Evolutionary conservation across 768 basidiomycete genomes (phyloP).

Genomic region (Mycena leptocephala): DNA sequence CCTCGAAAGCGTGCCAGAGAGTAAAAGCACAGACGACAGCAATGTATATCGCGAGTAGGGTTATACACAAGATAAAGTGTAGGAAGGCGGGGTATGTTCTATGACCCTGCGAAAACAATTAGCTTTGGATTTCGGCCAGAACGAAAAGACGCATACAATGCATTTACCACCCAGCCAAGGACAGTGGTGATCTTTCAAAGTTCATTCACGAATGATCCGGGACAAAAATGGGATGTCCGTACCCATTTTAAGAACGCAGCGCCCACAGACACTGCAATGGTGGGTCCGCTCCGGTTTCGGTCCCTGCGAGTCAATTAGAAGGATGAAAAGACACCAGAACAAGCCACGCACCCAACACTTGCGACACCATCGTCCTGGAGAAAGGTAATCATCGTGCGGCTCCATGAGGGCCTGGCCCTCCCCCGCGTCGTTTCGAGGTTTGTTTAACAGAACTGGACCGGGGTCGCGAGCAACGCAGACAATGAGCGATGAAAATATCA

Average conservation of each 20-base stretch:
- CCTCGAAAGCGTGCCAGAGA: slow-evolving; percentile 76
- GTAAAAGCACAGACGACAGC: slow-evolving; percentile 67
- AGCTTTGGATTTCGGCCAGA: background rate
- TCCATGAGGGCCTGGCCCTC: slow-evolving; percentile 75
- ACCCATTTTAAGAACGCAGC: slow-evolving; percentile 93
- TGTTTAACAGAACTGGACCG: slow-evolving; percentile 65
- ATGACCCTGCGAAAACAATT: slow-evolving; percentile 70
- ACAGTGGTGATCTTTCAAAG: slow-evolving; percentile 83
- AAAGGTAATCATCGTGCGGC: slow-evolving; percentile 63
- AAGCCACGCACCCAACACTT: slow-evolving; percentile 74
- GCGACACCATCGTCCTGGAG: slow-evolving; percentile 81
- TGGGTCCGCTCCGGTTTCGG: slow-evolving; percentile 88
- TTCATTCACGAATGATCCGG: slow-evolving; percentile 16
- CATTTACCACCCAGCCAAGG: slow-evolving; percentile 87
- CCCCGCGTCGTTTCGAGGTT: slow-evolving; percentile 48
- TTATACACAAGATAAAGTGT: slow-evolving; percentile 80
- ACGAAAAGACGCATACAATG: slow-evolving; percentile 67
- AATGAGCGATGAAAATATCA: slow-evolving; percentile 82
- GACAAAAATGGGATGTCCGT: slow-evolving; percentile 40
- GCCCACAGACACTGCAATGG: slow-evolving; percentile 82
- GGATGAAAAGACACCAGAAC: background rate
- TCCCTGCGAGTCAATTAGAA: slow-evolving; percentile 49
- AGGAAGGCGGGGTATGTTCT: slow-evolving; percentile 89
- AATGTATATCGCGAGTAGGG: slow-evolving; percentile 75
- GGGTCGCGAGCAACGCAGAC: slow-evolving; percentile 84